Evolutionary conservation across 1,284 basidiomycete species (phyloP), one percentile per base, ranked within the genome.

Genomic region (Pisolithus thermaeus): DNA sequence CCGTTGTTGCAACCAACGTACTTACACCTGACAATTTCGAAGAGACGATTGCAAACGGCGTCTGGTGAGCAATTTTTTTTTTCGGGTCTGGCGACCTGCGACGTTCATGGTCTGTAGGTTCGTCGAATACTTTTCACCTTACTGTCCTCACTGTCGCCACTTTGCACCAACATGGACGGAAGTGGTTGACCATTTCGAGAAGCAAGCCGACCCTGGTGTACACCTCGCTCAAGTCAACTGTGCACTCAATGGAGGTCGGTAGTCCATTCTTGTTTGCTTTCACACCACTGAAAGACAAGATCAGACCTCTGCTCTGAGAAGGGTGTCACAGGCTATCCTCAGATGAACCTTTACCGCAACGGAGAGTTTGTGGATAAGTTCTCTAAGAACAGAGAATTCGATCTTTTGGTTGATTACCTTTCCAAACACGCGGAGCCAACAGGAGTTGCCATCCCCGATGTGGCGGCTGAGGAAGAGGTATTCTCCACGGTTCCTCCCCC

Each of bases 141-240:
- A 82, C 58, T 94, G 91, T 63, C 64, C 66, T n/a, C 90, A 93
- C 63, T 94, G 92, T 68, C 77, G 75, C 39, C 59, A 69, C 0
- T 92, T 94, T 58, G 80, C 83, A 8, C 91, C 94, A 0, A 92
- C 85, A 32, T 99, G 95, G 93, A 74, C 80, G 36, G 71, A 84
- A 46, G 74, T 97, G 3, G 79, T 79, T 1, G 67, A 72, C 27
- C 78, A 86, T 36, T 81, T 81, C 51, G 74, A 80, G 53, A 66
- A 69, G 41, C 73, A 78, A 37, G 68, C 77, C 38, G 67, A 79
- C 60, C 76, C 84, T 0, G 75, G 76, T 9, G 81, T 96, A 11
- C 78, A 81, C 51, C 76, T 94, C 53, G 92, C 87, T 0, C 92
- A 93, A 64, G 85, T 97, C 41, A 85, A 96, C 68, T 97, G 94